Evolutionary conservation across 306 rosid species (phyloP), one percentile per base, ranked within the genome.

Genomic region (Gynostemma pentaphyllum): DNA sequence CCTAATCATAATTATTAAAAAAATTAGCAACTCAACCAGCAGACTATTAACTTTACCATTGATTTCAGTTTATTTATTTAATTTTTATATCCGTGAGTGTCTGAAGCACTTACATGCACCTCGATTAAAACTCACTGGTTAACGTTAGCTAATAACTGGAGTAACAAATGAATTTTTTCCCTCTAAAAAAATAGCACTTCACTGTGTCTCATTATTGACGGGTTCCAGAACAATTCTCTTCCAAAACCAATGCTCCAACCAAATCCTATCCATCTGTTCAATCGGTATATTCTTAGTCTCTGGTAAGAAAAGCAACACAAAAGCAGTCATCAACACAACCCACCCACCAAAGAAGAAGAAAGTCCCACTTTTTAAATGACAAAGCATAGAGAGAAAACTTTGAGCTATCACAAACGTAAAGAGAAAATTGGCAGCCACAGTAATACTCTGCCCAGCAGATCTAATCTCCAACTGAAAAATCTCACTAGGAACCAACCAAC

Each of bases 401-500:
- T 68, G 72, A 16, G 72, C 72, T 14, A 68, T 68, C n/a, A 32
- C 66, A 22, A 69, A 69, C 42, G 66, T 56, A 23, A 68, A 56
- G 9, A 68, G 56, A 68, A 56, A 56, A 29, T 10, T 57, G 3
- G 54, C 59, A 16, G 57, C 73, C 55, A 69, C 66, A 12, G 67
- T 54, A 23, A 68, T 55, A 30, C 72, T 55, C 54, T 68, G 66
- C 23, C 66, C 72, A 1, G 45, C 53, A 28, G 66, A 68, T 42
- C 66, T 45, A 18, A 54, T 68, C 72, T 56, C 72, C 55, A 55
- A 19, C 21, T 61, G 23, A 42, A 68, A 68, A 42, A 68, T 42
- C 81, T 85, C 86, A 70, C 86, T 74, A 7, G 86, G 94, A 45
- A 85, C 83, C 55, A 86, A 52, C 87, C 85, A 86, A 18, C 87